phyloP scores from a whole-genome alignment of 208 protist genomes.

The Kentomonas sorsogonicus region DNA sequence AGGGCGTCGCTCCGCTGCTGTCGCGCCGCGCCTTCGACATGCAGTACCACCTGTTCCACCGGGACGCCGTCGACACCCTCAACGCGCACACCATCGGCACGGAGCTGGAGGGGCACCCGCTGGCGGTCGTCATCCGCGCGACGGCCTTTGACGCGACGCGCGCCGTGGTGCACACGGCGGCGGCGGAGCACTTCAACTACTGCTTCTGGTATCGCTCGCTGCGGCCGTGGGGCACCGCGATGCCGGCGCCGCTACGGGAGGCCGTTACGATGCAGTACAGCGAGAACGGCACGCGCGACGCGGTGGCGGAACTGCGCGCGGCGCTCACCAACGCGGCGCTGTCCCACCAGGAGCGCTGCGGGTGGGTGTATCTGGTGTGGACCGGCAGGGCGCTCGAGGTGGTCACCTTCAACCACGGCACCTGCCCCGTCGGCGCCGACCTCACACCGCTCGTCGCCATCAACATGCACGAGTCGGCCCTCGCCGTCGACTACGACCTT shows the following conservation, averaged over 20 bases:
- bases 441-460: conserved; percentile 70
- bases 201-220: conserved; percentile 88
- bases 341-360: conserved; percentile 51
- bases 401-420: conserved; percentile 65
- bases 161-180: conserved; percentile 58
- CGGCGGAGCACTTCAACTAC: conserved; percentile 88
- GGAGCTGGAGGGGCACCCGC: conserved; percentile 73
- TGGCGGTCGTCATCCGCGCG: conserved; percentile 74
- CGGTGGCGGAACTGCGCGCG: conserved; percentile 53
- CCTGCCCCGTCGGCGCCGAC: conserved; percentile 69
- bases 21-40: conserved; percentile 64
- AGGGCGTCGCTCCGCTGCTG: conserved; percentile 62
- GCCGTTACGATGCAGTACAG: conserved; percentile 74
- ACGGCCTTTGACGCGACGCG: conserved; percentile 77
- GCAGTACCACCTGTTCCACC: conserved; percentile 79
- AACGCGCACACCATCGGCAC: conserved; percentile 72
- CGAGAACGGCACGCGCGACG: conserved; percentile 46
- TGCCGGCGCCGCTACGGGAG: conserved; percentile 59
- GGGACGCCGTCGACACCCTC: conserved; percentile 63
- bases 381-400: conserved; percentile 78
- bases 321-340: conserved; percentile 43
- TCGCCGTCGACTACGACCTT: conserved; percentile 50
- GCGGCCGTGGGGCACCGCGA: conserved; percentile 68
- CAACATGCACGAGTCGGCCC: conserved; percentile 66
- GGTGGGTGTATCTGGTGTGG: conserved; percentile 86